These are phyloP conservation scores for Cyberlindnera euphorbiiphila DNA, from an alignment of 805 yeast species.

Conservation along the genomic window DNA sequence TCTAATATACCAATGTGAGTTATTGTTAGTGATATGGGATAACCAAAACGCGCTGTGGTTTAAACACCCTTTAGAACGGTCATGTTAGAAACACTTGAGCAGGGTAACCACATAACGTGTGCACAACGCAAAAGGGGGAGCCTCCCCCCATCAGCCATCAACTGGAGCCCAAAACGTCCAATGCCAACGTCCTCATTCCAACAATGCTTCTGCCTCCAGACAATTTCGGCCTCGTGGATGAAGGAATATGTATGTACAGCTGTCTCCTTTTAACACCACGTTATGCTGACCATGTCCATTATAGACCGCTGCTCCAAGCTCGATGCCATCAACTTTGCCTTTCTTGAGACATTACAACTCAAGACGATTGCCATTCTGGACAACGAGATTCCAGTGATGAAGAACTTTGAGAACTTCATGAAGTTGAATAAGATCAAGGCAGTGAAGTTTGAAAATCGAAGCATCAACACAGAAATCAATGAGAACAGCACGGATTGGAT, in stretches of 20 bases:
- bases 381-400: conserved; percentile 74
- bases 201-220: conserved; percentile 93
- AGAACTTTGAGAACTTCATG: conserved; percentile 63
- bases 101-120: too few relatives aligned
- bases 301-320: conserved; percentile 73
- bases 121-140: too few relatives aligned
- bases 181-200: too few relatives aligned
- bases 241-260: conserved; percentile 52
- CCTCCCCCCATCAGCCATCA: too few relatives aligned
- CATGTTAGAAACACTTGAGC: too few relatives aligned
- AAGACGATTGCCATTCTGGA: conserved; percentile 71
- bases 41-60: too few relatives aligned
- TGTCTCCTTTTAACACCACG: neutral
- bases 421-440: conserved; percentile 52
- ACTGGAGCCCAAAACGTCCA: too few relatives aligned
- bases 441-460: conserved; percentile 31
- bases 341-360: conserved; percentile 67
- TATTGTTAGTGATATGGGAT: too few relatives aligned
- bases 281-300: too few relatives aligned
- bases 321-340: conserved; percentile 73
- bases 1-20: too few relatives aligned
- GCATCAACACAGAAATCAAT: conserved; percentile 24
- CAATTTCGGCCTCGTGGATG: conserved; percentile 87
- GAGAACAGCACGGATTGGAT: conserved; percentile 47
- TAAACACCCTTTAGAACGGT: too few relatives aligned